Conservation (phyloP, 2,329 filamentous ascomycete genomes). For the Fusarium zealandicum region DNA sequence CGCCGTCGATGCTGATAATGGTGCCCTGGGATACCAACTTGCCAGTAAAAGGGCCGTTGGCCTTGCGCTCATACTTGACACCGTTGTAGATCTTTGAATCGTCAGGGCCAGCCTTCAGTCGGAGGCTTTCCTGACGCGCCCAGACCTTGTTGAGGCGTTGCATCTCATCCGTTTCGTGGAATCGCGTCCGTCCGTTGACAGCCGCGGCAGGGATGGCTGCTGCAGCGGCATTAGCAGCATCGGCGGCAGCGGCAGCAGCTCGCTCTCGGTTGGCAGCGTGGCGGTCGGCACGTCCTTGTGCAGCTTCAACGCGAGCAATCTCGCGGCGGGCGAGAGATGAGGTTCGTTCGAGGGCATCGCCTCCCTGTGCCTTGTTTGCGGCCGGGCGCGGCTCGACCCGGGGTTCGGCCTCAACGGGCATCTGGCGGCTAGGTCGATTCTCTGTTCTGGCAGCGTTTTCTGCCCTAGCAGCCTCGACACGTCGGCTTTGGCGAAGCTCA, state of each 20-base stretch:
- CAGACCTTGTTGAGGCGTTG: conserved; percentile 63
- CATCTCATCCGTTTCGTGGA: conserved; percentile 58
- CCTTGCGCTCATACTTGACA: conserved; percentile 69
- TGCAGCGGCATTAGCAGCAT: conserved; percentile 44
- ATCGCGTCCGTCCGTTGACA: conserved; percentile 44
- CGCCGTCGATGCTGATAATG: conserved; percentile 70
- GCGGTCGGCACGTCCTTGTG: conserved; percentile 59
- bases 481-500: conserved; percentile 55
- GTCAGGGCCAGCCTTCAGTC: conserved; percentile 53
- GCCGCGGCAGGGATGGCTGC: conserved; percentile 35
- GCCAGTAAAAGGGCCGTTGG: conserved; percentile 65
- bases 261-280: conserved; percentile 54
- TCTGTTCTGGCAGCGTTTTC: conserved; percentile 19
- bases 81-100: conserved; percentile 66
- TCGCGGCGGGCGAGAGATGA: conserved; percentile 59
- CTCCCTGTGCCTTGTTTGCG: conserved; percentile 36
- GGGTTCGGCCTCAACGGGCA: conserved; percentile 33
- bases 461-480: conserved; percentile 46
- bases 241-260: conserved; percentile 44
- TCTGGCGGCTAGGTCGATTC: conserved; percentile 41
- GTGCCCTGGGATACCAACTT: conserved; percentile 69
- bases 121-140: conserved; percentile 59
- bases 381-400: conserved; percentile 31
- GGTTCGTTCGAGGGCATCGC: conserved; percentile 54
- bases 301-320: conserved; percentile 59